Conservation (phyloP, 2,329 filamentous ascomycete genomes). For the Talaromyces sp. region DNA sequence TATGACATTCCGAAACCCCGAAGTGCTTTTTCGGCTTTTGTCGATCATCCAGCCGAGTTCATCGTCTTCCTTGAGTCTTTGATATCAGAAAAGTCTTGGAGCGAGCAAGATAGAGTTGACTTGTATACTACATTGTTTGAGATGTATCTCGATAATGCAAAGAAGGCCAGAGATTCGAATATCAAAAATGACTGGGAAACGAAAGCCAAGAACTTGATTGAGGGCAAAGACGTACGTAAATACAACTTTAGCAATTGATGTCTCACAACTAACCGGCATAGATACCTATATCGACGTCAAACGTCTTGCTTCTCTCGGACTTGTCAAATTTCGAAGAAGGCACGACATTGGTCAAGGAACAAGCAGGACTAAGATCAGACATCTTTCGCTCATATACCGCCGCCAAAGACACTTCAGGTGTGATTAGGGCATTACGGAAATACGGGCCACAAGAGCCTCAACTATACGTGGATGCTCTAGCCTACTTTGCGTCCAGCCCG, state of each 20-base stretch:
- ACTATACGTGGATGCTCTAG: constrained; percentile 84
- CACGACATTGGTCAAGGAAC: constrained; percentile 87
- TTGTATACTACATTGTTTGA: constrained; percentile 95
- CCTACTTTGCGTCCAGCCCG: constrained; percentile 86
- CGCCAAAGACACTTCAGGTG: constrained; percentile 84
- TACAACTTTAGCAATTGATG: neutral
- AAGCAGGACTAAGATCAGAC: constrained; percentile 85
- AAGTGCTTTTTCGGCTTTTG: constrained; percentile 92
- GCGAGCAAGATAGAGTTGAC: constrained; percentile 73
- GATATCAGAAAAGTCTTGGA: constrained; percentile 67
- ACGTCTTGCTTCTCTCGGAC: constrained; percentile 87
- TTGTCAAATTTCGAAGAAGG: constrained; percentile 86
- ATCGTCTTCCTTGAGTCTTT: constrained; percentile 90
- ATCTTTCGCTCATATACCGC: constrained; percentile 96
- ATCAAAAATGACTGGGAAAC: constrained; percentile 79
- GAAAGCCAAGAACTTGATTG: constrained; percentile 86
- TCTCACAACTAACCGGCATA: constrained; percentile 25
- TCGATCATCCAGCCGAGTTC: constrained; percentile 89
- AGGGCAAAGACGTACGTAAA: constrained; percentile 63
- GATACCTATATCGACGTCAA: constrained; percentile 86
- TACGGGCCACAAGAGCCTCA: constrained; percentile 90
- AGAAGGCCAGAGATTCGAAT: constrained; percentile 62
- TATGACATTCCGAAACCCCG: constrained; percentile 81
- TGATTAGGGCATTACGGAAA: constrained; percentile 83
- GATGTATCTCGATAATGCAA: constrained; percentile 92